Conservation (phyloP, 2,329 filamentous ascomycete species). For the Endocalyx cinctus region DNA sequence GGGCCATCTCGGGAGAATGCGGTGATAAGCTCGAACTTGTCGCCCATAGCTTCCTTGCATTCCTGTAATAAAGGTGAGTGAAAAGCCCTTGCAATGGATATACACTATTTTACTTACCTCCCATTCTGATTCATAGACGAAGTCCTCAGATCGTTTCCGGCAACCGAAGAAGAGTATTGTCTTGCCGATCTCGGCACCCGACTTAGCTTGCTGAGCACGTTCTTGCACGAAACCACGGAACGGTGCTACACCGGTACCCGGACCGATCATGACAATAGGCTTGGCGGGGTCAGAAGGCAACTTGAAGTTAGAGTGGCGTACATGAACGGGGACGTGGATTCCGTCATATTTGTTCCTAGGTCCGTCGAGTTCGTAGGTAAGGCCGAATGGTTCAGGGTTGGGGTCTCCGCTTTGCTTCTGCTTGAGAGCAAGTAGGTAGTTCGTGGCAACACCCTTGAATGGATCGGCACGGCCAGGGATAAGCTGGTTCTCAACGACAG, state of each 20-base stretch:
- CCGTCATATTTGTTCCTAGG: slow-evolving; percentile 97
- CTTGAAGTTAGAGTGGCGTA: slow-evolving; percentile 99
- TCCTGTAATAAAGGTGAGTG: slow-evolving; percentile 51
- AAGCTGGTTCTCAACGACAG: slow-evolving; percentile 80
- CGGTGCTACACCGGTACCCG: slow-evolving; percentile 92
- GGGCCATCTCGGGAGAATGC: slow-evolving; percentile 88
- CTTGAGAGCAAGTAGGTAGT: slow-evolving; percentile 91
- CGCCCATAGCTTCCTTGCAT: slow-evolving; percentile 77
- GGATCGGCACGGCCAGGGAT: slow-evolving; percentile 71
- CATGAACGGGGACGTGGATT: slow-evolving; percentile 88
- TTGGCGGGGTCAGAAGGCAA: slow-evolving; percentile 91
- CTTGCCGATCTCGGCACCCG: slow-evolving; percentile 77
- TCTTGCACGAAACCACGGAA: slow-evolving; percentile 96
- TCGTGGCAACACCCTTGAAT: slow-evolving; percentile 93
- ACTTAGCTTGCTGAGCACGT: slow-evolving; percentile 74
- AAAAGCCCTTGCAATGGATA: slow-evolving; percentile 4
- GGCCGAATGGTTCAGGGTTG: slow-evolving; percentile 73
- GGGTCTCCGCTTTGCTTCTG: slow-evolving; percentile 92
- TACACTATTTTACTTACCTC: slow-evolving; percentile 57
- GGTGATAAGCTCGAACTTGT: slow-evolving; percentile 84
- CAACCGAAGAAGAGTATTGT: slow-evolving; percentile 95
- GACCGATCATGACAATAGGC: slow-evolving; percentile 93
- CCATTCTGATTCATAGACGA: slow-evolving; percentile 88
- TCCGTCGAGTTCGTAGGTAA: slow-evolving; percentile 81
- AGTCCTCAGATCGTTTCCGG: slow-evolving; percentile 82